Evolutionary conservation across 768 basidiomycete species (phyloP), one percentile per base, ranked within the genome.

Genomic region (Hericium erinaceus): DNA sequence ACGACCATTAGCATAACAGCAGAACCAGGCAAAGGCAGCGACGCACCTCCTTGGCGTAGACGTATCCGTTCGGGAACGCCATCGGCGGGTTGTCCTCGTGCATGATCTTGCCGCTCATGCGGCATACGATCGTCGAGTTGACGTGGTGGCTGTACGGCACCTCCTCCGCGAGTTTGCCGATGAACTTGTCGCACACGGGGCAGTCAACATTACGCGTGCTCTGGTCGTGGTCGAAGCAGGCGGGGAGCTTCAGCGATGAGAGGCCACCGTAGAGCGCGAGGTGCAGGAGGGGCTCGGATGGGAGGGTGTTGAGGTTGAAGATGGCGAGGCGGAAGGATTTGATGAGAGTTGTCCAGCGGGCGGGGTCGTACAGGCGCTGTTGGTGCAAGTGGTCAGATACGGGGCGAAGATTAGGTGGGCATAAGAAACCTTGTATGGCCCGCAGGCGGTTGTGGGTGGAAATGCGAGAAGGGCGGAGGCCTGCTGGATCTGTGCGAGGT

Each of bases 81-180:
- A 97, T 81, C 0, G 95, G 92, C 77, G 87, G 85, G 64, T 95
- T 95, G 67, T 93, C 85, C 62, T 85, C 94, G 65, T 97, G 89
- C 87, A 98, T 95, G 57, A 98, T 94, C 68, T 86, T 85, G 24
- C 95, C 94, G 61, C 82, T 92, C 65, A 98, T 79, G 54, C 84
- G 73, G 67, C 97, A 98, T 15, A 98, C 95, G 56, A 99, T 91
- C 0, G 92, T 95, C 20, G 93, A 95, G 67, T 95, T 98, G 41
- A 87, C 84, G 68, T 98, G 94, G 72, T 98, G 95, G 63, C 89
- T 91, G 67, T 81, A 85, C 1, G 97, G 95, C 0, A 98, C 92
- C 61, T 93, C 90, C 57, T 79, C 75, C 12, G 89, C 92, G 8
- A 99, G 80, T 58, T 80, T 76, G 20, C 86, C 85, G 9, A 95